These are phyloP conservation scores for Exophiala lecanii-corni DNA, from an alignment of 2,329 filamentous ascomycete species.

Conservation along the genomic window DNA sequence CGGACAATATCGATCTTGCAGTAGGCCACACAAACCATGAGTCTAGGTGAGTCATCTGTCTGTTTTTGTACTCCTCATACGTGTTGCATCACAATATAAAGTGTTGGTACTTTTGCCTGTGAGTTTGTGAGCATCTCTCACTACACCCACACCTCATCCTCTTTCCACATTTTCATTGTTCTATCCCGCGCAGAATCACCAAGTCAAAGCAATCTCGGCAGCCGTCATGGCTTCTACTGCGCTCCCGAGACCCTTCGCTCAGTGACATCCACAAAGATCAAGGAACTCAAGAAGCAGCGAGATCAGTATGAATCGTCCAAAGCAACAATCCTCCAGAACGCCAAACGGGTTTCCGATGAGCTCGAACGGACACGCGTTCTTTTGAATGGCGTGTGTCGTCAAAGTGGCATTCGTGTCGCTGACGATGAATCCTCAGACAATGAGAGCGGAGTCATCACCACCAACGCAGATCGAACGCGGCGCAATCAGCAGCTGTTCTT, in stretches of 20 bases:
- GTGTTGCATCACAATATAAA: too few species aligned
- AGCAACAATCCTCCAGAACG: constrained; percentile 35
- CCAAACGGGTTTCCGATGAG: constrained; percentile 29
- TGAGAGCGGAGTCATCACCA: constrained; percentile 12
- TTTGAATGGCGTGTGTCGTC: constrained; percentile 35
- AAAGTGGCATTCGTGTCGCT: constrained; percentile 35
- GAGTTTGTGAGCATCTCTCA: too few species aligned
- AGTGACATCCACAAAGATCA: constrained; percentile 54
- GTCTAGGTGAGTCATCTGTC: too few species aligned
- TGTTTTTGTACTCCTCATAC: too few species aligned
- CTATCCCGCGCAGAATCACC: too few species aligned
- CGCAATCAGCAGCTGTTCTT: constrained; percentile 49
- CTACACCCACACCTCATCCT: too few species aligned
- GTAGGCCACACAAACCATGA: too few species aligned
- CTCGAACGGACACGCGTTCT: constrained; percentile 33
- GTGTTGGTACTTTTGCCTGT: too few species aligned
- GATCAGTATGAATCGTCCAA: constrained; percentile 47
- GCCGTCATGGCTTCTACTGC: constrained; percentile 31
- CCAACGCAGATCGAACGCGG: constrained; percentile 27
- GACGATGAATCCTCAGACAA: constrained; percentile 33
- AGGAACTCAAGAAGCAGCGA: constrained; percentile 52
- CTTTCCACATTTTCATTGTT: too few species aligned
- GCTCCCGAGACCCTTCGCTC: constrained; percentile 52
- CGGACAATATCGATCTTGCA: too few species aligned
- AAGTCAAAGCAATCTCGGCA: too few species aligned